phyloP scores from a whole-genome alignment of 1,139 yeast genomes.

The Candida sojae region DNA sequence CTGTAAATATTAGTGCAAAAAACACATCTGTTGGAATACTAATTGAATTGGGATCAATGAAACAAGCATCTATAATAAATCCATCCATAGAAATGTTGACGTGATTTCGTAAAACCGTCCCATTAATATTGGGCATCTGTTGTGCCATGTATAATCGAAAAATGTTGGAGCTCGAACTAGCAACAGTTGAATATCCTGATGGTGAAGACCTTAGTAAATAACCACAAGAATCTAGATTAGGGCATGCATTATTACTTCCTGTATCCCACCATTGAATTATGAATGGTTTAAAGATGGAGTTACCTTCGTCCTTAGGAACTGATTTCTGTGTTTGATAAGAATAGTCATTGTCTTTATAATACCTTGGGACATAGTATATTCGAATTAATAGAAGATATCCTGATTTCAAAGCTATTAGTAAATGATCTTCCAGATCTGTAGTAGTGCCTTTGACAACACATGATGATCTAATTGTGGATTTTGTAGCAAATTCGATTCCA shows the following conservation, averaged over 20 bases:
- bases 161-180: conserved; percentile 37
- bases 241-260: conserved; percentile 19
- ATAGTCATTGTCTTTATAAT: conserved; percentile 29
- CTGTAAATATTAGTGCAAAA: conserved; percentile 37
- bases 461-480: conserved; percentile 39
- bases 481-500: conserved; percentile 33
- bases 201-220: conserved; percentile 25
- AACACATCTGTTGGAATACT: conserved; percentile 29
- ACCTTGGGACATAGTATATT: conserved; percentile 36
- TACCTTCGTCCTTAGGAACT: conserved; percentile 8
- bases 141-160: conserved; percentile 41
- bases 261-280: conserved; percentile 57
- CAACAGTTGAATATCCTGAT: conserved; percentile 41
- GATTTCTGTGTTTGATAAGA: conserved; percentile 14
- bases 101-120: conserved; percentile 39
- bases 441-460: conserved; percentile 25
- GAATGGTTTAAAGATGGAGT: conserved; percentile 39
- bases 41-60: conserved; percentile 36
- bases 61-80: conserved; percentile 42
- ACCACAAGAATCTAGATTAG: conserved; percentile 37
- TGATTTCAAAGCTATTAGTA: conserved; percentile 42
- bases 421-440: conserved; percentile 38
- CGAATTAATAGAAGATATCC: conserved; percentile 43
- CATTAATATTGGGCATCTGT: conserved; percentile 35
- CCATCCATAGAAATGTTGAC: conserved; percentile 46